phyloP scores from a whole-genome alignment of 352 stramenopile genomes.

The Globisporangium solare region DNA sequence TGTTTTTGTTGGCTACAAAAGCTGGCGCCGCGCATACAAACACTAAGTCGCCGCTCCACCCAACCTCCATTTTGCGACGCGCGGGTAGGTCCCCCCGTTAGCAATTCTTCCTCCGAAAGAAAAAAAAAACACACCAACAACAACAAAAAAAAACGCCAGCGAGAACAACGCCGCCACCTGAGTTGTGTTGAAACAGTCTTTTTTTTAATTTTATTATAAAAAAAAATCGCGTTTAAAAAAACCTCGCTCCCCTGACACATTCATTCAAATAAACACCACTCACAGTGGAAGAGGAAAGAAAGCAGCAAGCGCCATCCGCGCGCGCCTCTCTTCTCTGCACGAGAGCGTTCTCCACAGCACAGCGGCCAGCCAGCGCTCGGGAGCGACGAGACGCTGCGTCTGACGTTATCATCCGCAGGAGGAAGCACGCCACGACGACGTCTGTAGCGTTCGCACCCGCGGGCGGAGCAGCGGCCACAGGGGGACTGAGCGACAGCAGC shows the following conservation, averaged over 20 bases:
- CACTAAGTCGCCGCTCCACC: background rate
- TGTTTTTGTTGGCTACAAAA: slow-evolving; percentile 1
- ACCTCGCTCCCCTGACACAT: background rate
- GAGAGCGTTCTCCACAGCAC: background rate
- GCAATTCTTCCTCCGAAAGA: background rate
- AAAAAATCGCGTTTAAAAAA: background rate
- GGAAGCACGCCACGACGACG: slow-evolving; percentile 18
- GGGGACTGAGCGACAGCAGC: background rate
- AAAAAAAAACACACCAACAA: no score
- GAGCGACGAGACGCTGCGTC: background rate
- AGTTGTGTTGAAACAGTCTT: background rate
- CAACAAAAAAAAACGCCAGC: slow-evolving; percentile 13
- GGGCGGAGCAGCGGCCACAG: slow-evolving; percentile 15
- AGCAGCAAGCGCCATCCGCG: no score
- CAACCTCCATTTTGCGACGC: no score
- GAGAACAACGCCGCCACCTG: slow-evolving; percentile 7
- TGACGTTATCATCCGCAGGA: background rate
- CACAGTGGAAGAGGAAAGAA: background rate
- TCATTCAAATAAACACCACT: background rate
- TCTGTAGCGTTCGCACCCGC: slow-evolving; percentile 26
- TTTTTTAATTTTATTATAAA: no score
- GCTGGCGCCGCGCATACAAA: background rate
- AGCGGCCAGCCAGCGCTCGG: background rate
- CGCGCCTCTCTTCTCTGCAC: no score
- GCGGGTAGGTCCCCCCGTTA: background rate